These are phyloP conservation scores for Eucalyptus virginea DNA, from an alignment of 345 rosid species.

Conservation along the genomic window DNA sequence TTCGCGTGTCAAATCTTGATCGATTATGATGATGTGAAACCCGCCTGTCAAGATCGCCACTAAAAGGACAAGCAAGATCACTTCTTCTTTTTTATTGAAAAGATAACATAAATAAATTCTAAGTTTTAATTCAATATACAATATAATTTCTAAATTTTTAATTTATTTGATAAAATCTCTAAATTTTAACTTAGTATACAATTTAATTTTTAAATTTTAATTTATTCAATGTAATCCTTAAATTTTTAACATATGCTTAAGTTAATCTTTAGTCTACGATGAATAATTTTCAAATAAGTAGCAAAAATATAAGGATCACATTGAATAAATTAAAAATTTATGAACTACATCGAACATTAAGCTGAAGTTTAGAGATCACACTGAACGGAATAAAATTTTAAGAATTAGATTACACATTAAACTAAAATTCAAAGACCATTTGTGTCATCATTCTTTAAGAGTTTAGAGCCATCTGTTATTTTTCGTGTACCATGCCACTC, in stretches of 20 bases:
- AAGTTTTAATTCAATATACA: rapidly evolving
- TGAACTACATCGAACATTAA: rapidly evolving
- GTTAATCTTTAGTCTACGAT: too few relatives aligned
- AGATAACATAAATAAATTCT: too few relatives aligned
- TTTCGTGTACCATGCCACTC: background rate
- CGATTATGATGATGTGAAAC: background rate
- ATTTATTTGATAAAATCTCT: too few relatives aligned
- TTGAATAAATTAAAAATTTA: too few relatives aligned
- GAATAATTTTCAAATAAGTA: too few relatives aligned
- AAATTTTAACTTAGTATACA: too few relatives aligned
- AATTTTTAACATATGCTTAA: too few relatives aligned
- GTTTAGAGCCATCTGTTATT: background rate
- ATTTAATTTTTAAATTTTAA: too few relatives aligned
- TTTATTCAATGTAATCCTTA: too few relatives aligned
- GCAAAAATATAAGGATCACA: rapidly evolving
- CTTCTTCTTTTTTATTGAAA: background rate
- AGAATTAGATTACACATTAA: rapidly evolving
- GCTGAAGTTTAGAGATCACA: rapidly evolving
- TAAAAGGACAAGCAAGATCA: background rate
- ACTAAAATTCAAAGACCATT: too few relatives aligned
- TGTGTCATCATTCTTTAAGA: too few relatives aligned
- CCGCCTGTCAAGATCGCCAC: background rate
- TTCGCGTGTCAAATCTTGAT: background rate
- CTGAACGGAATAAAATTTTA: rapidly evolving
- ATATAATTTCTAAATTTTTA: too few relatives aligned